These are phyloP conservation scores for Ustilago cynodontis DNA, from an alignment of 1,284 basidiomycete genomes.

Conservation along the genomic window DNA sequence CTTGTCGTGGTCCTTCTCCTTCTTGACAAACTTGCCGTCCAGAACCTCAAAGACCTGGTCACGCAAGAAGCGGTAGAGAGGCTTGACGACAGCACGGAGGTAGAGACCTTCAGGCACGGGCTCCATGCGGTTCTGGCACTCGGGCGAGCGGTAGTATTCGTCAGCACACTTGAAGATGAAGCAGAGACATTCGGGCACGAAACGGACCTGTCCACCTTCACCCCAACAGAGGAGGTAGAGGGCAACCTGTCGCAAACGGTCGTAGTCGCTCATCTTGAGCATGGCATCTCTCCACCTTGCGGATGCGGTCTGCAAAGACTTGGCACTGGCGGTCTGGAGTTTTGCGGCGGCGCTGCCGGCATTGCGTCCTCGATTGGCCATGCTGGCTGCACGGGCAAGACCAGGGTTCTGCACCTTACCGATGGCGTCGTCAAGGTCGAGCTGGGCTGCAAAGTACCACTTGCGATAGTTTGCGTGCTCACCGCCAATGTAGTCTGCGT, in stretches of 20 bases:
- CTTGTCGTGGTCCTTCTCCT: constrained; percentile 91
- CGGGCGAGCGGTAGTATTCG: constrained; percentile 98
- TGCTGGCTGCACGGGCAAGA: constrained; percentile 83
- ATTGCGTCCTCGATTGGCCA: constrained; percentile 73
- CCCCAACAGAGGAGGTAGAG: constrained; percentile 97
- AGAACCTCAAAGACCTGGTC: constrained; percentile 98
- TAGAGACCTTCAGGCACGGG: constrained; percentile 96
- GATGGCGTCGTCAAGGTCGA: constrained; percentile 97
- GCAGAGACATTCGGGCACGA: constrained; percentile 94
- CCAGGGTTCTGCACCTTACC: constrained; percentile 92
- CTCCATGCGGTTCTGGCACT: constrained; percentile 93
- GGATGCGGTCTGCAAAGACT: constrained; percentile 84
- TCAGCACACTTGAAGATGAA: constrained; percentile 99
- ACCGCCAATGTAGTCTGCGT: constrained; percentile 98
- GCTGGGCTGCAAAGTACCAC: constrained; percentile 99
- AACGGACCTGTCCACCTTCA: constrained; percentile 98
- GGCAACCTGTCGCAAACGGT: constrained; percentile 94
- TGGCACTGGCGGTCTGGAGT: constrained; percentile 78
- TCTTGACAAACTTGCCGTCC: constrained; percentile 90
- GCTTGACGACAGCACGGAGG: constrained; percentile 89
- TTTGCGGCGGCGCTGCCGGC: constrained; percentile 69
- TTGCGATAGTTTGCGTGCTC: constrained; percentile 72
- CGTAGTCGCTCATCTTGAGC: constrained; percentile 99
- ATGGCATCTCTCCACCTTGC: constrained; percentile 97
- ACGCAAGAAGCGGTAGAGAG: constrained; percentile 95